Conservation (phyloP, 441 rosid species). For the Iberis amara region DNA sequence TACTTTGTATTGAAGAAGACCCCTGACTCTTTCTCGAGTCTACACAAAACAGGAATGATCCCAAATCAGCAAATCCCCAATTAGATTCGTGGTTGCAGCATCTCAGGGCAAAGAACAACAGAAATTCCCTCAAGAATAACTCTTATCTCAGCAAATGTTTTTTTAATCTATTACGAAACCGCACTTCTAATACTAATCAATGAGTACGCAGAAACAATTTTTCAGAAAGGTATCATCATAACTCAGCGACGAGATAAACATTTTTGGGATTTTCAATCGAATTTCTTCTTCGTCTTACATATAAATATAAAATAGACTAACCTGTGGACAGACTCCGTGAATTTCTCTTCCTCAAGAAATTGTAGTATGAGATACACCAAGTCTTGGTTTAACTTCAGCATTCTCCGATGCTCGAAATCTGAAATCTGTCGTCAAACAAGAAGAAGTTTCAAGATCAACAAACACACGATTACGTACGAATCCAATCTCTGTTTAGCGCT, state of each 20-base stretch:
- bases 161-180: no score
- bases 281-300: background rate
- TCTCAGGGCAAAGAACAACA: background rate
- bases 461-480: no score
- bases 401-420: conserved; percentile 22
- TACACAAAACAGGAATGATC: conserved; percentile 14
- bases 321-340: conserved; percentile 82
- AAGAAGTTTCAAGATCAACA: no score
- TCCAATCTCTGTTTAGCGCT: no score
- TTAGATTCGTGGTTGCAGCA: background rate
- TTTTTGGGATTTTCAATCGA: background rate
- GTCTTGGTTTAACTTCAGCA: conserved; percentile 85
- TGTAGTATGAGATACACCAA: conserved; percentile 88
- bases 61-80: background rate
- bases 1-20: conserved; percentile 80
- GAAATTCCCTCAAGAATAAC: background rate
- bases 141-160: no score
- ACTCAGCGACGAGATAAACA: background rate
- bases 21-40: conserved; percentile 93
- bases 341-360: conserved; percentile 90
- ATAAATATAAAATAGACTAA: conserved; percentile 21
- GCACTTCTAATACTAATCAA: no score
- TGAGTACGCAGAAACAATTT: background rate
- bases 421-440: no score
- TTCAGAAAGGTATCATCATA: background rate